Percentiles rank a stretch among this genome's conserved stretches.
Evolutionary conservation across 768 basidiomycete species (phyloP).

Genomic region (Cystofilobasidium capitatum): DNA sequence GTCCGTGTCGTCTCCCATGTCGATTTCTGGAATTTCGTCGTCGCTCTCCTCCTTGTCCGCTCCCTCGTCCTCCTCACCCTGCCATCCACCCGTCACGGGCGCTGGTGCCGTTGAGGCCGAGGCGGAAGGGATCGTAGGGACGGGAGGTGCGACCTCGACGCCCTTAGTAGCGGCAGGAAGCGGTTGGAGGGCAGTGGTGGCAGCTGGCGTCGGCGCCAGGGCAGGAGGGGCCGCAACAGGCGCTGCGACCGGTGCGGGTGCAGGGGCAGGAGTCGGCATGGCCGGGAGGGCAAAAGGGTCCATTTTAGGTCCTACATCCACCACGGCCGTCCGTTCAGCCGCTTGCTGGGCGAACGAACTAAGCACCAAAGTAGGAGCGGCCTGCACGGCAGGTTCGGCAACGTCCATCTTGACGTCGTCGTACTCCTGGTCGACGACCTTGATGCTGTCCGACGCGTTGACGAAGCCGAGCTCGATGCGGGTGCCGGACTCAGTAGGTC

Average conservation of each 20-base stretch:
- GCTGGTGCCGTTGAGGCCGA: neutral
- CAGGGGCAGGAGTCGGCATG: neutral
- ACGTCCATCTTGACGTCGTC: neutral
- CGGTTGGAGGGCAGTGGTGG: neutral
- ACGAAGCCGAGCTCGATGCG: constrained; percentile 33
- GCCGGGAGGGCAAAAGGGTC: constrained; percentile 7
- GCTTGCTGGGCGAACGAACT: neutral
- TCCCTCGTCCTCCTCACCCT: neutral
- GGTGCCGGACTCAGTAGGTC: constrained; percentile 51
- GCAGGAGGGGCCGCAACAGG: neutral
- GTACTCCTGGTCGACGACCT: neutral
- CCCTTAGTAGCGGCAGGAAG: neutral
- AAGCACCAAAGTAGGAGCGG: neutral
- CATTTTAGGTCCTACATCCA: neutral
- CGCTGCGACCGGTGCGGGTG: neutral
- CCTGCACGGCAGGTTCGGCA: neutral
- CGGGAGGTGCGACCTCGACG: neutral
- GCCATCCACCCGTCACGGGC: constrained; percentile 11
- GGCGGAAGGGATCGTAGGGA: neutral
- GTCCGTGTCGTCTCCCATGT: constrained; percentile 72
- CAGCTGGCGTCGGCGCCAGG: neutral
- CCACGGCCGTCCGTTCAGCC: neutral
- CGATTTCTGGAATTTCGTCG: constrained; percentile 64
- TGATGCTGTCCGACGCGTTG: neutral
- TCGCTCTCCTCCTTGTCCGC: constrained; percentile 44